phyloP scores from a whole-genome alignment of 305 asterid genomes.

The Rubia occidens region DNA sequence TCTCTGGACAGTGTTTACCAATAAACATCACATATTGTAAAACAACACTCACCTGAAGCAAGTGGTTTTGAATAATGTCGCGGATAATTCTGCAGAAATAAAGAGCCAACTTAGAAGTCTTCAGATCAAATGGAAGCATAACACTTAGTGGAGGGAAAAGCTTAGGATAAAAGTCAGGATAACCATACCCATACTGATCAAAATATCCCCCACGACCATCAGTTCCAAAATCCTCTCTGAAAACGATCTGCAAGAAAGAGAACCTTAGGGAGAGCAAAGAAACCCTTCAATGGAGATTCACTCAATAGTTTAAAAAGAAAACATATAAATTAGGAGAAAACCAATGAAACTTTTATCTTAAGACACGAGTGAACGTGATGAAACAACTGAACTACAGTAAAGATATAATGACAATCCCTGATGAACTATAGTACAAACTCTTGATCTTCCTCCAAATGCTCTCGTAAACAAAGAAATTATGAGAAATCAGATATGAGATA shows the following conservation, averaged over 20 bases:
- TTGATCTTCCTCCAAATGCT: neutral
- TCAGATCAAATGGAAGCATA: neutral
- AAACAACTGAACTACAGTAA: neutral
- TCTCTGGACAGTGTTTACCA: neutral
- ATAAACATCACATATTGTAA: too few species aligned
- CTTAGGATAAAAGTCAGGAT: neutral
- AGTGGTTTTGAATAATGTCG: slow-evolving; percentile 80
- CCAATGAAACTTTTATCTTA: neutral
- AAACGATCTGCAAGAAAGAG: slow-evolving; percentile 57
- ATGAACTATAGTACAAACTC: neutral
- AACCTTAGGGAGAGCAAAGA: slow-evolving; percentile 4
- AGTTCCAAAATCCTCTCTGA: slow-evolving; percentile 94
- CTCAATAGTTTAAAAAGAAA: neutral
- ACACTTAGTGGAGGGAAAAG: neutral
- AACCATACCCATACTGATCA: slow-evolving; percentile 76
- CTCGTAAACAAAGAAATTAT: neutral
- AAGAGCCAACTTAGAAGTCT: neutral
- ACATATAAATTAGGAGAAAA: neutral
- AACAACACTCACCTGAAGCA: slow-evolving; percentile 49
- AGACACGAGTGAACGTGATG: neutral
- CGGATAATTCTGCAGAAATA: slow-evolving; percentile 62
- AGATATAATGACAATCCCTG: neutral
- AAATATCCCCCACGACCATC: slow-evolving; percentile 98
- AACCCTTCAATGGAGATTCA: neutral
- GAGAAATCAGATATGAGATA: neutral